Evolutionary conservation across 106 monocot species (phyloP), one percentile per base, ranked within the genome.

Genomic region (Ottelia alismoides): DNA sequence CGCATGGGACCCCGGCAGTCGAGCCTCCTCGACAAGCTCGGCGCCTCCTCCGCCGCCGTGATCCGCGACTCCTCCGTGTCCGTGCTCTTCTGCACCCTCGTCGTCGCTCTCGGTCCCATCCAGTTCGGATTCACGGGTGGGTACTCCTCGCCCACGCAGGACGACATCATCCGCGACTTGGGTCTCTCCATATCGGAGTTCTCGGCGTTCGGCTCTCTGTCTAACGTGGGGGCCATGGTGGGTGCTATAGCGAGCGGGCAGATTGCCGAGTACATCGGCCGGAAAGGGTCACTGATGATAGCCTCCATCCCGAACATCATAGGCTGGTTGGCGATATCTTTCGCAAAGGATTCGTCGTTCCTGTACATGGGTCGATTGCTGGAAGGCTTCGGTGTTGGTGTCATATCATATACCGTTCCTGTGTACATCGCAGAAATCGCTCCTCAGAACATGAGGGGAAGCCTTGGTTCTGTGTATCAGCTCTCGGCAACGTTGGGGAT

Each of bases 241-340:
- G 90, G 90, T 0, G 90, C 90, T 20, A 84, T 90, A 22, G 80
- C 84, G 27, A 90, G 90, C 49, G 90, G 90, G 11, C 90, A 90
- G 71, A 78, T 90, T 11, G 80, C 90, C 3, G 84, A 90, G 72
- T 84, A 90, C 67, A 78, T 84, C 27, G 90, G 90, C 7, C 62
- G 90, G 9, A 90, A 84, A 70, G 90, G 90, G 89, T 90, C 90
- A 1, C 24, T 90, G 62, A 84, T 90, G 80, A 90, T 90, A 44
- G 89, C 89, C 14, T 70, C 89, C 12, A 84, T 90, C 44, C 89
- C 89, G 1, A 90, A 90, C 35, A 84, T 90, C 31, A 77, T 90
- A 35, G 89, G 89, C 14, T 84, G 89, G 89, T 69, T 90, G 25
- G 72, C 77, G 3, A 90, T 90, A 28, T 90, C 90, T 11, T 90